Evolutionary conservation across 2,329 filamentous ascomycete species (phyloP).

Genomic region (Coleophoma cylindrospora): DNA sequence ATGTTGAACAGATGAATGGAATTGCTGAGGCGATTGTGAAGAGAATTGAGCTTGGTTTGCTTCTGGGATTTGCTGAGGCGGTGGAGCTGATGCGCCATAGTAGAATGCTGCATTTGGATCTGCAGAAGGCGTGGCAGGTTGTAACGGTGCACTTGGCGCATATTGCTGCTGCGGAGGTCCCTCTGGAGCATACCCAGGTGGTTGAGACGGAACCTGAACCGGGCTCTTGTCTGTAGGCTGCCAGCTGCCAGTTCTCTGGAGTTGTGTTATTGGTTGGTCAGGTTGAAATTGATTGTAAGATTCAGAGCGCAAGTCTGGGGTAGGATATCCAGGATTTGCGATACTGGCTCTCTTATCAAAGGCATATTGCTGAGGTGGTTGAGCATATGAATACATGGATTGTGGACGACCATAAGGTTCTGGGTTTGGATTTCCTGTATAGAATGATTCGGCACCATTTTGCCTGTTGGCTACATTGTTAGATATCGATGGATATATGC

Average conservation of each 20-base stretch:
- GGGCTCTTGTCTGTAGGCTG: constrained; percentile 24
- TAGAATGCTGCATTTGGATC: constrained; percentile 57
- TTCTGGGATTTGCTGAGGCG: constrained; percentile 29
- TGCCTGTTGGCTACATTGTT: constrained; percentile 40
- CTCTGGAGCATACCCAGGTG: constrained; percentile 11
- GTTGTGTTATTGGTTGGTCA: constrained; percentile 27
- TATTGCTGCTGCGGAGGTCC: constrained; percentile 20
- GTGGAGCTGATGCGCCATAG: constrained; percentile 42
- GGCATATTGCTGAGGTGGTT: constrained; percentile 38
- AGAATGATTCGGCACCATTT: constrained; percentile 72
- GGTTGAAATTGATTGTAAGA: constrained; percentile 24
- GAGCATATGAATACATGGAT: constrained; percentile 43
- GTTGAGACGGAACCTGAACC: constrained; percentile 19
- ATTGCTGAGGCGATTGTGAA: constrained; percentile 28
- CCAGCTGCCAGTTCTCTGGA: constrained; percentile 48
- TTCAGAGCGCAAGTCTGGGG: constrained; percentile 15
- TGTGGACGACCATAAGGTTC: constrained; percentile 45
- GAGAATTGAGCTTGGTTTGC: constrained; percentile 30
- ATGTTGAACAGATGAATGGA: constrained; percentile 16
- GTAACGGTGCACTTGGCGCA: constrained; percentile 21
- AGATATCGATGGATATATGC: constrained; percentile 68
- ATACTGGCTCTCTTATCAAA: constrained; percentile 19
- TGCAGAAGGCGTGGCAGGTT: constrained; percentile 30
- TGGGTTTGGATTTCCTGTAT: constrained; percentile 58
- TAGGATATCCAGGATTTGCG: constrained; percentile 14